phyloP scores from a whole-genome alignment of 306 rosid species.

The Cucumis sativus region Cucumber_9930_V3 NC_026657.2:7626001-7626500 shows the following conservation, averaged over 20 bases:
- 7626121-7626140: neutral
- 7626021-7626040: constrained; percentile 31
- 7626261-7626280: neutral
- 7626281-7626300: no score
- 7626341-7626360: neutral
- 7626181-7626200: constrained; percentile 17
- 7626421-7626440: constrained; percentile 12
- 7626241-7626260: constrained; percentile 3
- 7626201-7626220: constrained; percentile 11
- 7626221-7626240: constrained; percentile 16
- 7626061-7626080: constrained; percentile 2
- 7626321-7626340: neutral
- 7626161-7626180: constrained; percentile 24
- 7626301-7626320: constrained; percentile 21
- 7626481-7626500: neutral
- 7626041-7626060: constrained; percentile 10
- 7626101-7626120: constrained; percentile 16
- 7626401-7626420: constrained; percentile 18
- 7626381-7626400: constrained; percentile 20
- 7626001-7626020: constrained; percentile 1
- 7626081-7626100: constrained; percentile 15
- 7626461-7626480: constrained; percentile 1
- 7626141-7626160: neutral
- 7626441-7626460: constrained; percentile 16
- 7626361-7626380: constrained; percentile 9